Evolutionary conservation across 345 rosid genomes (phyloP).

Genomic region (Boechera retrofracta): DNA sequence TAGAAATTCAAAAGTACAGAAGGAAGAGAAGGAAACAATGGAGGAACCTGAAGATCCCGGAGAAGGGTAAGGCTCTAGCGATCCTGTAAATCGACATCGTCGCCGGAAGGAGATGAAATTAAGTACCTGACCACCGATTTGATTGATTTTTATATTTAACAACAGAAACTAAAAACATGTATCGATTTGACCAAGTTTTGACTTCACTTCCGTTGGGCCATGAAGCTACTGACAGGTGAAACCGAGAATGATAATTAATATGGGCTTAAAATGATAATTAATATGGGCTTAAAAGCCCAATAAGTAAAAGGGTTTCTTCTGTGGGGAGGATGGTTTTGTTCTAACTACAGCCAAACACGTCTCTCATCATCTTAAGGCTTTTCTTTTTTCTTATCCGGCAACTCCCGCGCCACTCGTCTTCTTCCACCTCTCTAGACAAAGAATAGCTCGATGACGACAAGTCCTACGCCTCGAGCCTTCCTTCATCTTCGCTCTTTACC

Average conservation of each 20-base stretch:
- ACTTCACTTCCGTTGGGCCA: not conserved
- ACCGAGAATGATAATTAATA: not conserved
- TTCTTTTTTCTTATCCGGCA: conserved; percentile 34
- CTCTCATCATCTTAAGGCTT: not conserved
- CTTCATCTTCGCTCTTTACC: conserved; percentile 38
- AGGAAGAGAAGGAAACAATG: not conserved
- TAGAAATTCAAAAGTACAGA: not conserved
- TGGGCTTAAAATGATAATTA: not conserved
- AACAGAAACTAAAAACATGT: not conserved
- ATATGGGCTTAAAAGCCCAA: not conserved
- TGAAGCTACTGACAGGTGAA: not conserved
- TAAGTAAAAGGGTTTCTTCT: not conserved
- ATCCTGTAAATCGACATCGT: conserved; percentile 51
- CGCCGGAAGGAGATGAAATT: conserved; percentile 8
- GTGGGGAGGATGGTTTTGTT: not conserved
- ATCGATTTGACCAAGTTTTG: not conserved
- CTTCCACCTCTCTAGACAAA: not conserved
- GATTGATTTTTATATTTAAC: not conserved
- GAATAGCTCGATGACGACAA: conserved; percentile 48
- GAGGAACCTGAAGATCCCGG: conserved; percentile 63
- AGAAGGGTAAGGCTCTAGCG: conserved; percentile 61
- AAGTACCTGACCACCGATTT: not conserved
- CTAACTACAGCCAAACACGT: conserved; percentile 25
- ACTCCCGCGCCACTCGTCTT: conserved; percentile 33
- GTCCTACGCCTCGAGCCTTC: conserved; percentile 54